Base-by-base conservation (phyloP, 164 flowering plant genomes). In the Stephania cephalantha region DNA sequence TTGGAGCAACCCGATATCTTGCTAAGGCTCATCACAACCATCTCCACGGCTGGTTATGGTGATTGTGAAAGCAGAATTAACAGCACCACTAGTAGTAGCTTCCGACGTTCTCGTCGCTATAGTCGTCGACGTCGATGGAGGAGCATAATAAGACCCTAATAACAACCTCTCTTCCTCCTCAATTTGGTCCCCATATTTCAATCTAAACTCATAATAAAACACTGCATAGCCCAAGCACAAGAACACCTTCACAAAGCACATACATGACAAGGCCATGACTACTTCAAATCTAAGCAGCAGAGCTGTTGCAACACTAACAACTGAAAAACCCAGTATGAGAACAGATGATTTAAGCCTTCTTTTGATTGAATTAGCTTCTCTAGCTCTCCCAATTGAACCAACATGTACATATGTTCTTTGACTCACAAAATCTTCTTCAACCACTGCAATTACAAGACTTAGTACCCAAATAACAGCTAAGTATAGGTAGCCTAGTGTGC, bases 271-370 rank as follows among this genome's bases (percentile, higher is more conserved):
- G 45, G 66, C 18, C 30, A n/a, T 30, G 6, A 75, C 9, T 9
- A 5, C 52, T 11, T 35, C 73, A 6, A 12, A 7, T 12, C 35
- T 50, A 12, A 48, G 53, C 17, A 20, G 5, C 18, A 4, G 12
- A 20, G 25, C 70, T 6, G 35, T 15, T 2, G 1, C 11, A 20
- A 73, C 45, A 31, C 70, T 64, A 29, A 74, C 18, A 11, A 78
- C 4, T 1, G 66, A 66, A 0, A 17, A 65, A 53, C 69, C 11
- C 20, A 81, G 68, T 4, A 70, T 44, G 7, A 78, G 12, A 46
- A 63, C 17, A 73, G 48, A 42, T 12, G 73, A 76, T 61, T 73
- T 69, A 73, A 78, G 35, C 69, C 71, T 78, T 78, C 70, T 78
- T 46, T 76, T 58, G 7, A 15, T 42, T 61, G 64, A 69, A 7